These are phyloP conservation scores for Pinus taeda DNA, from an alignment of 75 land plant species.

Conservation along the genomic window DNA sequence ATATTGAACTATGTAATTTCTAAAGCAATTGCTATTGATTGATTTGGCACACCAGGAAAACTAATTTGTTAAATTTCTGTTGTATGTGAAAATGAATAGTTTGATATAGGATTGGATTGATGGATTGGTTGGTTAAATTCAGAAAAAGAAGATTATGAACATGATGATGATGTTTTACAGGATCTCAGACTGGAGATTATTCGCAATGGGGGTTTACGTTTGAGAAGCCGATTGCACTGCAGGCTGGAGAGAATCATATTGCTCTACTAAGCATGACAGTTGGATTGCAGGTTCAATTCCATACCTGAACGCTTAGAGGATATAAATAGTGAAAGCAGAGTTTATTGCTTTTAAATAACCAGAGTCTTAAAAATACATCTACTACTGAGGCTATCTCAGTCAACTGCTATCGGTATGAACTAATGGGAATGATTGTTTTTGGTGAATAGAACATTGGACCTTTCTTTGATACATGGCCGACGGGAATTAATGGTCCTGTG, in stretches of 20 bases:
- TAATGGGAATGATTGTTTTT: not conserved
- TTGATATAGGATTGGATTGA: not conserved
- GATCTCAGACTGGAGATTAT: conserved; percentile 22
- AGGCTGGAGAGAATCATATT: conserved; percentile 41
- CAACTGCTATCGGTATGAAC: no score
- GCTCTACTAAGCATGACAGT: conserved; percentile 65
- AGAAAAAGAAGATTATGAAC: conserved; percentile 16
- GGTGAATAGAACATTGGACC: conserved; percentile 5
- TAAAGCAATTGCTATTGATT: not conserved
- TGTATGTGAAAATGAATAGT: not conserved
- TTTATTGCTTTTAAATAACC: not conserved
- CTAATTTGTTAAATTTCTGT: not conserved
- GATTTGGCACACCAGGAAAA: not conserved
- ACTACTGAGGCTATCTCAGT: no score
- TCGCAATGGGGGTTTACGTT: conserved; percentile 11
- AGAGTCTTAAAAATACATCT: not conserved
- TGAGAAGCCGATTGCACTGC: conserved; percentile 23
- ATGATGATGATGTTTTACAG: conserved; percentile 61
- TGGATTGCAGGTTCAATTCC: conserved; percentile 36
- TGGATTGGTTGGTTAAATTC: no score
- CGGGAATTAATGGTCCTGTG: conserved; percentile 9
- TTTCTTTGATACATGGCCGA: conserved; percentile 6
- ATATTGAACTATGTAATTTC: no score
- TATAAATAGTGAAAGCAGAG: not conserved
- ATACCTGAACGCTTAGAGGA: no score